A percentile compares a stretch with the other conserved stretches of the same genome.
Conservation (phyloP, 352 stramenopile genomes). For the Pythium chondricola region DNA sequence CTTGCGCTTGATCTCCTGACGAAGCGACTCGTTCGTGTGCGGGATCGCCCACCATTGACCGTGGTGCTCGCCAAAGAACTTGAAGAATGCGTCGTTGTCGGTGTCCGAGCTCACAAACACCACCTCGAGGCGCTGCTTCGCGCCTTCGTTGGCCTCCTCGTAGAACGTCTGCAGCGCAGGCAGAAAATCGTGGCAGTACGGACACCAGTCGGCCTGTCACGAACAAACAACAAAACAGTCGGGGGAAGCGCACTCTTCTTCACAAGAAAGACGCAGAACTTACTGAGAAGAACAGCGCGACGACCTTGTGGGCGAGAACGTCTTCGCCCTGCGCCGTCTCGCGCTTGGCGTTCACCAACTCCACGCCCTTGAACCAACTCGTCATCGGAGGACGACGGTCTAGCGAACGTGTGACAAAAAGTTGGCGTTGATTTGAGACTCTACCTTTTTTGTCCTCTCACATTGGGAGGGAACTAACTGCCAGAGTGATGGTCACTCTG, state of each 20-base stretch:
- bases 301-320: constrained; percentile 35
- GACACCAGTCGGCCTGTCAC: constrained; percentile 72
- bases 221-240: background rate
- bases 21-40: constrained; percentile 9
- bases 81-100: constrained; percentile 39
- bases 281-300: constrained; percentile 77
- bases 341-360: constrained; percentile 46
- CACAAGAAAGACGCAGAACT: constrained; percentile 2
- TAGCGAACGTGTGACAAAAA: too few relatives aligned
- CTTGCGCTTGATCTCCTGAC: constrained; percentile 27
- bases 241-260: background rate
- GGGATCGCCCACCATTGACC: constrained; percentile 65
- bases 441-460: too few relatives aligned
- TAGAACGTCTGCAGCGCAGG: constrained; percentile 68
- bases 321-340: constrained; percentile 33
- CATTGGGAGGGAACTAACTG: background rate
- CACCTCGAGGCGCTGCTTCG: constrained; percentile 40
- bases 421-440: too few relatives aligned
- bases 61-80: constrained; percentile 60
- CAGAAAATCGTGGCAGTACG: constrained; percentile 73
- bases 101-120: constrained; percentile 73
- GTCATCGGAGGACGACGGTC: too few relatives aligned
- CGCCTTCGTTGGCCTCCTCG: constrained; percentile 26
- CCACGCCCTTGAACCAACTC: constrained; percentile 36
- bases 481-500: constrained; percentile 6